Percentiles rank a stretch among this genome's conserved stretches.
These are phyloP conservation scores for Trichoderma lentiforme DNA, from an alignment of 2,329 filamentous ascomycete genomes.

Conservation along the genomic window DNA sequence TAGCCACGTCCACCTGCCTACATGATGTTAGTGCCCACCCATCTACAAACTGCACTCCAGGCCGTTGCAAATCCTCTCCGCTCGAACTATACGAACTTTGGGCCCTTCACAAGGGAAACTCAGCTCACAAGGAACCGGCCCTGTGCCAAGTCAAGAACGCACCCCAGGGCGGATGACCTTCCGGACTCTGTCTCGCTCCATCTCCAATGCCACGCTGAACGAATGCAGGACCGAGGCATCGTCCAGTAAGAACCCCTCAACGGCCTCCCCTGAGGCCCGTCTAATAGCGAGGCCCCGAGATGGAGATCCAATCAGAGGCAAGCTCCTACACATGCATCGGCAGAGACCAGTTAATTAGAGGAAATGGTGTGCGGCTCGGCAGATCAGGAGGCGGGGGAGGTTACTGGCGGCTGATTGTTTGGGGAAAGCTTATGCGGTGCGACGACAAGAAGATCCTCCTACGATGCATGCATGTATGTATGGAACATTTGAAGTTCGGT, in stretches of 20 bases:
- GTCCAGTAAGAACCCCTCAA: neutral
- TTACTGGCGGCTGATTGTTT: neutral
- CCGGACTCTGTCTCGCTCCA: slow-evolving; percentile 3
- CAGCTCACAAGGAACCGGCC: neutral
- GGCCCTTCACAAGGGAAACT: neutral
- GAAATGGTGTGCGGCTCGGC: neutral
- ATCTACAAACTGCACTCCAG: neutral
- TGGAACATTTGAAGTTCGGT: neutral
- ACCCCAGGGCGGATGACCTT: slow-evolving; percentile 4
- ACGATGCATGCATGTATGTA: neutral
- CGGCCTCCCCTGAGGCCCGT: neutral
- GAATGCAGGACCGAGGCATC: neutral
- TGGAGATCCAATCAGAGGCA: slow-evolving; percentile 12
- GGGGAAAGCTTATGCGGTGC: neutral
- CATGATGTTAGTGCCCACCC: neutral
- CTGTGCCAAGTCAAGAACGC: neutral
- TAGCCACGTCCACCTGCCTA: neutral
- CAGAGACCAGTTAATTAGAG: slow-evolving; percentile 4
- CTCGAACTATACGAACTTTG: neutral
- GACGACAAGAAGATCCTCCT: neutral
- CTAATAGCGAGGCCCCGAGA: neutral
- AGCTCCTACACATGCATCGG: neutral
- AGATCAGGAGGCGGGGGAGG: slow-evolving; percentile 7
- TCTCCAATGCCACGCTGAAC: neutral
- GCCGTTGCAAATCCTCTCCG: neutral